phyloP scores from a whole-genome alignment of 805 yeast species.

The Lipomyces chichibuensis region DNA sequence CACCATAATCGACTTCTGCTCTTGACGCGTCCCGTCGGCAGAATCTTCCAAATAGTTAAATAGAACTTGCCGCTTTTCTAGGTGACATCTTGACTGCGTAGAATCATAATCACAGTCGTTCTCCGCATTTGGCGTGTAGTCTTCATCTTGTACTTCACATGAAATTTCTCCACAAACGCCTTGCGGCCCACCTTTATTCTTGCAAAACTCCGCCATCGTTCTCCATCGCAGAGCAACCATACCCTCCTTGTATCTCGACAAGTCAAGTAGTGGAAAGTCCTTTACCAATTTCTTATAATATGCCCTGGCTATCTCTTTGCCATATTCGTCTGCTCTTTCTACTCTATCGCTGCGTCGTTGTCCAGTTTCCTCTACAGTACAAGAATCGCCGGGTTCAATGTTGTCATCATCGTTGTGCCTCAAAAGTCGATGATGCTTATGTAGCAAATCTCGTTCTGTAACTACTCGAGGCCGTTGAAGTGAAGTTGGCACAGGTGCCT shows the following conservation, averaged over 20 bases:
- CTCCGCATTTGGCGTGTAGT: slow-evolving; percentile 15
- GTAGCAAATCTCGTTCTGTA: slow-evolving; percentile 28
- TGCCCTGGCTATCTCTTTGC: slow-evolving; percentile 17
- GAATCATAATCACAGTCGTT: neutral
- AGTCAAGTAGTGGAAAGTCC: slow-evolving; percentile 25
- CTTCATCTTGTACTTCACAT: slow-evolving; percentile 11
- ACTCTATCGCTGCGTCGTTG: slow-evolving; percentile 10
- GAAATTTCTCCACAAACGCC: slow-evolving; percentile 27
- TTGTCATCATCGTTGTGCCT: slow-evolving; percentile 15
- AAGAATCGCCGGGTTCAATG: neutral
- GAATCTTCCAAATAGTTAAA: slow-evolving; percentile 20
- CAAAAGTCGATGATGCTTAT: slow-evolving; percentile 15
- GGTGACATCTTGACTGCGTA: neutral
- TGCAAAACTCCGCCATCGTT: slow-evolving; percentile 19
- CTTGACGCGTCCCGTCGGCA: slow-evolving; percentile 7
- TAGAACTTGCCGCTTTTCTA: slow-evolving; percentile 21
- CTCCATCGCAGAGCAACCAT: slow-evolving; percentile 28
- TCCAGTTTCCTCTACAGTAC: neutral
- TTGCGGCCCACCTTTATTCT: slow-evolving; percentile 20
- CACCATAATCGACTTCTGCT: slow-evolving; percentile 21
- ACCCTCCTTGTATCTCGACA: slow-evolving; percentile 25
- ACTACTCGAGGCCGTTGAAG: neutral
- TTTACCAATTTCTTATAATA: slow-evolving; percentile 17
- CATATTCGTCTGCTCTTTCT: slow-evolving; percentile 17
- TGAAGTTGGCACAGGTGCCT: neutral